Base-by-base conservation (phyloP, 2,329 filamentous ascomycete species). In the Curvularia lunata region DNA sequence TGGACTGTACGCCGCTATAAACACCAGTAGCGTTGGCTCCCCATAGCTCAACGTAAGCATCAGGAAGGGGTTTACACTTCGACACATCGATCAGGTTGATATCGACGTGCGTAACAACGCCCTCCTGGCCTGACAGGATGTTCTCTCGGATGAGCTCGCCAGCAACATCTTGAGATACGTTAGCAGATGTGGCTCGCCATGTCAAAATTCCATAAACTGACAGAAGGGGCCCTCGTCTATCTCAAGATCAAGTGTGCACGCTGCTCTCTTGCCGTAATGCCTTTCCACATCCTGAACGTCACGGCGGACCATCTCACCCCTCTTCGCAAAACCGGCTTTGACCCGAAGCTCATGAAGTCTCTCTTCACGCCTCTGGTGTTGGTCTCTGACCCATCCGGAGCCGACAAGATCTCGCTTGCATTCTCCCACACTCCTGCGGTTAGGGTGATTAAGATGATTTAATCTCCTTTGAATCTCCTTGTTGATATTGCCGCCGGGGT, bases 21-120 rank as follows among this genome's bases (percentile, higher is more conserved):
- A 82, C 77, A 42, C 82, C 71, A 43, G 66, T 70, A 12, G 65
- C 54, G 45, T 74, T 74, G 48, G 47, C 48, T 41, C 71, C 69
- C 83, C 84, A 86, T 60, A 85, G 79, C 64, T 86, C 83, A 16
- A 85, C 69, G 50, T 79, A 82, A 9, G 80, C 77, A 59, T 82
- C 73, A 1, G 79, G 75, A 1, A 85, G 77, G 10, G 81, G 80
- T 67, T 82, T 75, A 74, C 84, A 86, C 5, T 80, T 82, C 16
- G 78, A 73, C 21, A 83, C 79, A 61, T 86, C 83, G 46, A 85
- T 76, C 28, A 86, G 74, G 69, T 85, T 84, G 62, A 83, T 77
- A 65, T 84, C 83, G 19, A 85, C 65, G n/a, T 80, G 78, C 34
- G 84, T 75, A 40, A 79, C 76, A 41, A 85, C 75, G 42, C 84